These are phyloP conservation scores for Penicillium sp. DNA, from an alignment of 2,329 filamentous ascomycete species.

Conservation along the genomic window DNA sequence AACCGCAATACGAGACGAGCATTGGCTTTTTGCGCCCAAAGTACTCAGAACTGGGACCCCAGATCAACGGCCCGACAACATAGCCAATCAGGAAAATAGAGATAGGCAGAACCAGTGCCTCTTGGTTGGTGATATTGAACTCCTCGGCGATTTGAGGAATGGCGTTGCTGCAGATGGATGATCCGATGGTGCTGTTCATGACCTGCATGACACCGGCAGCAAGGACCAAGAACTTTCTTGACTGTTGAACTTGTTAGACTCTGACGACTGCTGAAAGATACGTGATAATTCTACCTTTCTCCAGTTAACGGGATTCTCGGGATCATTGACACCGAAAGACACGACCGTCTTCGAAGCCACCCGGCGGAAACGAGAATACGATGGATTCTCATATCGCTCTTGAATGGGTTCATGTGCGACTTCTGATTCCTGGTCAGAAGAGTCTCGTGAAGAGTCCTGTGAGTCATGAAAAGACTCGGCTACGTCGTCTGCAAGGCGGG, in stretches of 20 bases:
- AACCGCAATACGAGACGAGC: conserved; percentile 51
- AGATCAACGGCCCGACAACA: conserved; percentile 45
- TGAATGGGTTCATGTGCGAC: conserved; percentile 26
- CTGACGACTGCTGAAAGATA: too few species aligned
- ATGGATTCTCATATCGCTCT: conserved; percentile 26
- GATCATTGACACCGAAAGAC: conserved; percentile 35
- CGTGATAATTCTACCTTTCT: conserved; percentile 22
- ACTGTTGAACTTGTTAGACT: conserved; percentile 7
- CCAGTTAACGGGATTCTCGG: conserved; percentile 37
- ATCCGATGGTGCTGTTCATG: conserved; percentile 43
- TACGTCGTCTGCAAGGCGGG: conserved; percentile 9
- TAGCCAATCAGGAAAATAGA: conserved; percentile 44
- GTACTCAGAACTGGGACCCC: conserved; percentile 45
- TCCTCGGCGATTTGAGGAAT: conserved; percentile 38
- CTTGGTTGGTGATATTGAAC: conserved; percentile 33
- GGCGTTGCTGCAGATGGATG: conserved; percentile 41
- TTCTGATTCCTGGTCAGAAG: conserved; percentile 17
- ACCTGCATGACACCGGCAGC: conserved; percentile 38
- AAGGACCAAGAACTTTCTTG: conserved; percentile 36
- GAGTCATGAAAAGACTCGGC: conserved; percentile 12
- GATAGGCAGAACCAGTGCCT: conserved; percentile 39
- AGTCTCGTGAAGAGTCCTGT: conserved; percentile 10
- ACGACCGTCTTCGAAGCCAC: conserved; percentile 38
- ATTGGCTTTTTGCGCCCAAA: conserved; percentile 45
- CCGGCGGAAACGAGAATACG: conserved; percentile 31